Conservation (phyloP, 2,329 filamentous ascomycete species). For the Cordyceps tenuipes region DNA sequence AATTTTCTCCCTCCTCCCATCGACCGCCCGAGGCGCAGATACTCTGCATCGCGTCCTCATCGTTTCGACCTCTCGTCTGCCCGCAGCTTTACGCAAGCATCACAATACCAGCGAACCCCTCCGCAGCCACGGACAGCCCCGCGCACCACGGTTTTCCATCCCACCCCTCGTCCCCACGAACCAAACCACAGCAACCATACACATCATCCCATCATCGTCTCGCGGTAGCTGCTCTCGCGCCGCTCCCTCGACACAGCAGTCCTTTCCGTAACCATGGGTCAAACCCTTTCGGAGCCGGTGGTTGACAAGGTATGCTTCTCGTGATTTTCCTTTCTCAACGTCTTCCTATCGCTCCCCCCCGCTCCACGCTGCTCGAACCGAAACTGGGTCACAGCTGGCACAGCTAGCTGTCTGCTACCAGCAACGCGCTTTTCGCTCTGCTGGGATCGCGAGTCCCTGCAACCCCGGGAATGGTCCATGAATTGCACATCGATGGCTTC, state of each 20-base stretch:
- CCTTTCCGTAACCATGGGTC: conserved; percentile 62
- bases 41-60: neutral
- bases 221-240: conserved; percentile 12
- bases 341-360: neutral
- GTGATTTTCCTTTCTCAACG: neutral
- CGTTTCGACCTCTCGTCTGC: neutral
- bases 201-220: conserved; percentile 7
- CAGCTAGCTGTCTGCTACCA: neutral
- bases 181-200: conserved; percentile 5
- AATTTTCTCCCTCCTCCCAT: neutral
- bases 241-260: conserved; percentile 7
- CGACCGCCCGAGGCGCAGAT: conserved; percentile 1
- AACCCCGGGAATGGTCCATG: neutral
- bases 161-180: conserved; percentile 3
- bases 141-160: conserved; percentile 9
- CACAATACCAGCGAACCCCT: neutral
- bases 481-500: neutral
- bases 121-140: neutral
- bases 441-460: neutral
- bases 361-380: neutral
- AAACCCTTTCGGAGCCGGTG: conserved; percentile 97
- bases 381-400: neutral
- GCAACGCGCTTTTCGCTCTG: neutral
- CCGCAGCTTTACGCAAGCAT: neutral
- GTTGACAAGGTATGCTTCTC: conserved; percentile 76